Conservation (phyloP, 768 basidiomycete genomes). For the Lactarius tabidus region DNA sequence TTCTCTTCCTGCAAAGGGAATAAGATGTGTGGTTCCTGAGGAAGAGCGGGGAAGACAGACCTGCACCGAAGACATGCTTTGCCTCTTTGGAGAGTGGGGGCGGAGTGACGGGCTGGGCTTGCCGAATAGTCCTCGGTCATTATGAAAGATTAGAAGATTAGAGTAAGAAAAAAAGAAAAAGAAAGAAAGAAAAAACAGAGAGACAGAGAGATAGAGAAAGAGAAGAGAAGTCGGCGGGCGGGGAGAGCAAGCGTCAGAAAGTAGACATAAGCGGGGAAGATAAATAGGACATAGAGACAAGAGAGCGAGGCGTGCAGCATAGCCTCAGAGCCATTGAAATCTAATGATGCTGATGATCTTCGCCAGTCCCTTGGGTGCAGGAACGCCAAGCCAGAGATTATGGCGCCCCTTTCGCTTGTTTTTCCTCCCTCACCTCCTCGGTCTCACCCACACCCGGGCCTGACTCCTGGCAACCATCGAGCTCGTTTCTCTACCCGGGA, state of each 20-base stretch:
- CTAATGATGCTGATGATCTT: slow-evolving; percentile 15
- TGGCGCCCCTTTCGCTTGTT: slow-evolving; percentile 2
- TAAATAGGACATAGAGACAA: slow-evolving; percentile 25
- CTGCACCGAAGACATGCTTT: slow-evolving; percentile 28
- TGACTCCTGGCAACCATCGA: slow-evolving; percentile 4
- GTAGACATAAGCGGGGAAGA: slow-evolving; percentile 23
- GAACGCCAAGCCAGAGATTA: background rate
- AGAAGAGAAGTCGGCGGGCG: slow-evolving; percentile 9
- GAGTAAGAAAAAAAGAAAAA: slow-evolving; percentile 16
- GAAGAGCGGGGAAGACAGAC: slow-evolving; percentile 12
- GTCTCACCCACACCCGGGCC: background rate
- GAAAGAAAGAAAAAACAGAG: slow-evolving; percentile 3
- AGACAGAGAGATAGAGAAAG: slow-evolving; percentile 5
- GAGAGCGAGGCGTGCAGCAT: slow-evolving; percentile 10
- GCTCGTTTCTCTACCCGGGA: background rate
- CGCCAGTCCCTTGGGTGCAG: slow-evolving; percentile 2
- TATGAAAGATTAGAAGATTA: slow-evolving; percentile 24
- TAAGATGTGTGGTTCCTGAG: background rate
- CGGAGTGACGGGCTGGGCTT: slow-evolving; percentile 19
- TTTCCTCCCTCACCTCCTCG: background rate
- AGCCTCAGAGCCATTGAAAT: slow-evolving; percentile 8
- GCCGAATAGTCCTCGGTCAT: slow-evolving; percentile 25
- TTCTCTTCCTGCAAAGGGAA: slow-evolving; percentile 22
- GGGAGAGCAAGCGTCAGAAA: slow-evolving; percentile 20
- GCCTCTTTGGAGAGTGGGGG: slow-evolving; percentile 26